These are phyloP conservation scores for Salix brachista DNA, from an alignment of 345 rosid species.

Conservation along the genomic window DNA sequence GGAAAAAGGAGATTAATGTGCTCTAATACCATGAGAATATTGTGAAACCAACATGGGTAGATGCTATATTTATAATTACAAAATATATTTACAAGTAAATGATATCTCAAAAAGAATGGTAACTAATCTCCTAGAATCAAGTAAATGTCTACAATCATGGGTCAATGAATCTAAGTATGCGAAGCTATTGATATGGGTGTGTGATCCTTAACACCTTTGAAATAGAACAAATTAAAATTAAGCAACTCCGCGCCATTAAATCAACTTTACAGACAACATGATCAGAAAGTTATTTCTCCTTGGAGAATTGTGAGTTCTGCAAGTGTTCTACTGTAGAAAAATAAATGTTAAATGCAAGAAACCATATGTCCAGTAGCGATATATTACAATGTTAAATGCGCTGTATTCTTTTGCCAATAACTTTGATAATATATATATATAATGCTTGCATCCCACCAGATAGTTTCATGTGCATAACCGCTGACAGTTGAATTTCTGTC, in stretches of 20 bases:
- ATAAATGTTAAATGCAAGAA: not conserved
- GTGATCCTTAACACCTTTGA: not conserved
- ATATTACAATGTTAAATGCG: not conserved
- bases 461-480: not conserved
- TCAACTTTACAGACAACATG: too few relatives aligned
- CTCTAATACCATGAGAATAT: too few relatives aligned
- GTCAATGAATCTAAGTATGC: too few relatives aligned
- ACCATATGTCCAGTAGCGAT: too few relatives aligned
- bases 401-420: not conserved
- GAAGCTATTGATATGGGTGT: too few relatives aligned
- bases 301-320: not conserved
- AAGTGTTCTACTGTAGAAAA: not conserved
- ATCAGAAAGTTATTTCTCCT: not conserved
- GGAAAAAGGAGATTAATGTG: too few relatives aligned
- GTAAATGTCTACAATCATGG: too few relatives aligned
- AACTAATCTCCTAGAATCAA: too few relatives aligned
- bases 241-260: not conserved
- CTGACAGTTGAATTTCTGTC: not conserved
- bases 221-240: not conserved
- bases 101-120: too few relatives aligned
- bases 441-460: not conserved
- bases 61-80: too few relatives aligned
- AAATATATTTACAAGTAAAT: too few relatives aligned
- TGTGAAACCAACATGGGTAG: too few relatives aligned
- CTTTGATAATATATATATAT: not conserved